Conservation (phyloP, 345 rosid species). For the Mallotus nudiflorus region DNA sequence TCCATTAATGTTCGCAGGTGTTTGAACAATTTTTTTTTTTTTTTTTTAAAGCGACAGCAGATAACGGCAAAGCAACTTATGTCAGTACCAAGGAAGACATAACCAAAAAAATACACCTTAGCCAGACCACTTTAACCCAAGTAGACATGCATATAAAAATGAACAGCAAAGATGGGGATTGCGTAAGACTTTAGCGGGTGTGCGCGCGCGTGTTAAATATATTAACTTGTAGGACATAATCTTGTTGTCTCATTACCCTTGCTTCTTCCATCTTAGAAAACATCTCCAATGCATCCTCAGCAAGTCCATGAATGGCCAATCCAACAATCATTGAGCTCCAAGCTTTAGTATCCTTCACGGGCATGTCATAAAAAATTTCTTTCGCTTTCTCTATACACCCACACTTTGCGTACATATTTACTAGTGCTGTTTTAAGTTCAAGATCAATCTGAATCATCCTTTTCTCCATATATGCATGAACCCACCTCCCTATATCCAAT, state of each 20-base stretch:
- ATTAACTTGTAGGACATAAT: neutral
- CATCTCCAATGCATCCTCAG: conserved; percentile 18
- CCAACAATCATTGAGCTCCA: conserved; percentile 26
- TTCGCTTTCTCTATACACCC: conserved; percentile 22
- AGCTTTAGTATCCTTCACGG: conserved; percentile 20
- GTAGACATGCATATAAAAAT: no score
- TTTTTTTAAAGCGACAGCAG: no score
- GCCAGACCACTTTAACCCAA: no score
- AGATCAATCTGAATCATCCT: conserved; percentile 15
- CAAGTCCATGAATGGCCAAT: conserved; percentile 21
- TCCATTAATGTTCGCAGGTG: no score
- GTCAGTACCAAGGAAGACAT: no score
- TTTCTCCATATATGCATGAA: conserved; percentile 16
- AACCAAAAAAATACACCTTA: no score
- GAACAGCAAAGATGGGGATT: no score
- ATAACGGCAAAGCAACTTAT: no score
- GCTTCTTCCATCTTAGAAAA: conserved; percentile 20
- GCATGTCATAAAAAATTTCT: conserved; percentile 23
- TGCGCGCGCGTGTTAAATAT: no score
- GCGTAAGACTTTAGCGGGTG: no score
- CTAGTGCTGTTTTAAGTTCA: conserved; percentile 20
- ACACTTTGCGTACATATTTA: conserved; percentile 27
- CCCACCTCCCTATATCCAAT: conserved; percentile 25
- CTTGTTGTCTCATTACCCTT: conserved; percentile 9
- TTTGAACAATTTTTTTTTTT: no score